phyloP scores from a whole-genome alignment of 2,329 filamentous ascomycete species.

The Periconia sp. region DNA sequence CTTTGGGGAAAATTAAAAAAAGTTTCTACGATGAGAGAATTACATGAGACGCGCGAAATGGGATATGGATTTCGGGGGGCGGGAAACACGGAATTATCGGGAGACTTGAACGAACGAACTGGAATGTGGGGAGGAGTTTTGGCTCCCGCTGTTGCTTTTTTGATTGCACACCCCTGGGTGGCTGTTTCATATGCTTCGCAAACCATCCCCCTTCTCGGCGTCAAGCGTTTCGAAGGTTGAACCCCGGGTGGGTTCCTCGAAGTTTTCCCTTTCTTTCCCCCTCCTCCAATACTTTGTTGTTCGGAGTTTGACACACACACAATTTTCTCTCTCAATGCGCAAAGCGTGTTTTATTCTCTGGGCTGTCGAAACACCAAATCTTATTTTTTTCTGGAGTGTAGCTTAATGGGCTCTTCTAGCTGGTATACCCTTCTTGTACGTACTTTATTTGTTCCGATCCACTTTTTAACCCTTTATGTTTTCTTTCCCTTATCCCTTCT shows the following conservation, averaged over 20 bases:
- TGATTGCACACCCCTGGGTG: conserved; percentile 24
- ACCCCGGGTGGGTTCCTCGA: conserved; percentile 13
- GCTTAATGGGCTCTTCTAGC: conserved; percentile 26
- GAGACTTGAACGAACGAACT: background rate
- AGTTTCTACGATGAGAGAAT: background rate
- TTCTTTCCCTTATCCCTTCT: background rate
- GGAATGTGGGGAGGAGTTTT: conserved; percentile 1
- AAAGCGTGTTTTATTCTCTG: too few species aligned
- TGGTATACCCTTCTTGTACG: conserved; percentile 46
- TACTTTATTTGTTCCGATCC: conserved; percentile 23
- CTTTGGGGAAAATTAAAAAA: background rate
- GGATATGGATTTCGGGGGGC: background rate
- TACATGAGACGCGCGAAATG: background rate
- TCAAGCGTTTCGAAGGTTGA: conserved; percentile 14
- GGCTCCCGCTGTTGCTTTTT: conserved; percentile 17
- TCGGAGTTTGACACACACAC: conserved; percentile 5
- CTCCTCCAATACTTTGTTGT: conserved; percentile 9
- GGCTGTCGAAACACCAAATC: background rate
- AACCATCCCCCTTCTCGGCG: too few species aligned
- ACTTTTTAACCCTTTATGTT: conserved; percentile 12
- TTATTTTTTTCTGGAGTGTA: too few species aligned
- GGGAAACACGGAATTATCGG: background rate
- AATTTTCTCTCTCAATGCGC: conserved; percentile 11
- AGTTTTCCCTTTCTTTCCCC: background rate
- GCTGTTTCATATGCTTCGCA: conserved; percentile 25